A percentile compares a stretch with the other conserved stretches of the same genome.
Conservation (phyloP, 768 basidiomycete species). For the Amanita inopinata region DNA sequence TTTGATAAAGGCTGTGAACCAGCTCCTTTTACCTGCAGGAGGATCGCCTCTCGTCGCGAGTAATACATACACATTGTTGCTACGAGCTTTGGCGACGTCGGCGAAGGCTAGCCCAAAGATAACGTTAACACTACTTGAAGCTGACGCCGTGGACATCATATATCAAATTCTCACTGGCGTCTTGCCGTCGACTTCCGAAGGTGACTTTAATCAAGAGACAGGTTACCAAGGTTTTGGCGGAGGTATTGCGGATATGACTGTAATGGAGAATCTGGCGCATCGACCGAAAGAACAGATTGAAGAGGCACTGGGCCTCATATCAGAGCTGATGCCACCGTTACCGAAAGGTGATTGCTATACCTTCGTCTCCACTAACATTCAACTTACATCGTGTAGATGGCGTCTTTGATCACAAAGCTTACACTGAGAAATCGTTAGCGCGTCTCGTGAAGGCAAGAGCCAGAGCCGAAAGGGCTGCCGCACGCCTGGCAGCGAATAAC, state of each 20-base stretch:
- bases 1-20: constrained; percentile 75
- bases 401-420: constrained; percentile 86
- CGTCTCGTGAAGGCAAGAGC: constrained; percentile 74
- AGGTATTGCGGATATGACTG: constrained; percentile 90
- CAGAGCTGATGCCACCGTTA: constrained; percentile 87
- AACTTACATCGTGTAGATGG: constrained; percentile 52
- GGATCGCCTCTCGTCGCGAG: constrained; percentile 79
- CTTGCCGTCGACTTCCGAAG: constrained; percentile 54
- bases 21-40: constrained; percentile 76
- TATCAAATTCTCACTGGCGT: constrained; percentile 96
- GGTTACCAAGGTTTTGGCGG: constrained; percentile 77
- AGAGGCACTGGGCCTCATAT: constrained; percentile 81
- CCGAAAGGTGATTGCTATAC: constrained; percentile 60
- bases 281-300: constrained; percentile 96
- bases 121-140: constrained; percentile 77
- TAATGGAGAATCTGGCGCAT: constrained; percentile 95
- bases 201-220: constrained; percentile 44
- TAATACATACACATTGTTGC: constrained; percentile 80
- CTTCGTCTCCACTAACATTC: neutral
- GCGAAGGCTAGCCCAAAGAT: constrained; percentile 85
- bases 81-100: constrained; percentile 82
- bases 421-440: constrained; percentile 77
- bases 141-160: constrained; percentile 84
- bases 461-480: constrained; percentile 70
- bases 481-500: constrained; percentile 40